These are phyloP conservation scores for Elsinoe fawcettii DNA, from an alignment of 2,329 filamentous ascomycete genomes.

Conservation along the genomic window DNA sequence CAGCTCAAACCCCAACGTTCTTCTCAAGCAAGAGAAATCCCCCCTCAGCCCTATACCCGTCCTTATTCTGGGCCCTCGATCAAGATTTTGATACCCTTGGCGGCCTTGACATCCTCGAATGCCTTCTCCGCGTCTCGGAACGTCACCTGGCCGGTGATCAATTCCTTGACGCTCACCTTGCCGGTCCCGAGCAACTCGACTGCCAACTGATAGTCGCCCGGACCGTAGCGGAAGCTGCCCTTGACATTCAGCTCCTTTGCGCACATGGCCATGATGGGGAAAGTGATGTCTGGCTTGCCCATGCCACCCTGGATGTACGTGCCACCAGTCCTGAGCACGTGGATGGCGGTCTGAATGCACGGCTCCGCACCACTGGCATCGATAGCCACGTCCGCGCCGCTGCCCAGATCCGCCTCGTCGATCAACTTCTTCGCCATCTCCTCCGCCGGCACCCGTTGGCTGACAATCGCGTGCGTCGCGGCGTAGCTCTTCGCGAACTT, in stretches of 20 bases:
- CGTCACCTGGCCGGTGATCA: conserved; percentile 65
- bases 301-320: conserved; percentile 78
- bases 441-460: conserved; percentile 26
- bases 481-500: conserved; percentile 48
- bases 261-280: conserved; percentile 83
- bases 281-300: conserved; percentile 75
- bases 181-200: conserved; percentile 65
- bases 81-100: conserved; percentile 62
- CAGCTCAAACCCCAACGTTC: background rate
- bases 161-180: conserved; percentile 62
- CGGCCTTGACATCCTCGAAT: conserved; percentile 75
- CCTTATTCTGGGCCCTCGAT: conserved; percentile 32
- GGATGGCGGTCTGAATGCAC: conserved; percentile 66
- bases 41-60: background rate
- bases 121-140: conserved; percentile 78
- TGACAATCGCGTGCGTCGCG: conserved; percentile 23
- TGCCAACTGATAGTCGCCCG: conserved; percentile 70
- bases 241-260: conserved; percentile 77
- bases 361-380: conserved; percentile 74
- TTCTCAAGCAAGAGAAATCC: background rate
- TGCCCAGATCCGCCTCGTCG: conserved; percentile 20
- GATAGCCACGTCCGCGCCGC: conserved; percentile 68
- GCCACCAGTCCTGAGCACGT: conserved; percentile 61
- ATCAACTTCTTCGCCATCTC: conserved; percentile 20
- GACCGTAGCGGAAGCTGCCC: conserved; percentile 50